These are phyloP conservation scores for Kazachstania taianensis DNA, from an alignment of 805 yeast genomes.

Conservation along the genomic window DNA sequence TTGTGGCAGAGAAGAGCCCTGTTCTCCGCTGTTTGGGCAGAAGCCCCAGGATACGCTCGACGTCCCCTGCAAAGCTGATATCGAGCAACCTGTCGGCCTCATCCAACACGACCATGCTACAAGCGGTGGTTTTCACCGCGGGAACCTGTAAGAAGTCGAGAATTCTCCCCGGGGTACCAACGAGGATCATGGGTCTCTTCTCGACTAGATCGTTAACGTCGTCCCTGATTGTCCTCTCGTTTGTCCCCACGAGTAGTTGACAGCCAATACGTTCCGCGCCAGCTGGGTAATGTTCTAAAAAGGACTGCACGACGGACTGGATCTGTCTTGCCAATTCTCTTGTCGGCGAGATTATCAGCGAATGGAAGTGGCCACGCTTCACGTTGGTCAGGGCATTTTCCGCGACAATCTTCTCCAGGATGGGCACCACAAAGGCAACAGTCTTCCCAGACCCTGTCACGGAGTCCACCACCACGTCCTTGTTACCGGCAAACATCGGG, in stretches of 20 bases:
- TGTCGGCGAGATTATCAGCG: constrained; percentile 59
- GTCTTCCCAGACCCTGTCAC: constrained; percentile 99
- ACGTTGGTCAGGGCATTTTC: constrained; percentile 28
- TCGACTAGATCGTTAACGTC: constrained; percentile 53
- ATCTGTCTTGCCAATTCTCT: constrained; percentile 66
- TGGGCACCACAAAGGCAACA: constrained; percentile 77
- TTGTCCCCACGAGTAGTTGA: constrained; percentile 47
- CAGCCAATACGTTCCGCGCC: constrained; percentile 35
- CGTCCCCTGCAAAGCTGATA: constrained; percentile 59
- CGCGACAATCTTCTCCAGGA: constrained; percentile 51
- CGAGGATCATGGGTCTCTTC: constrained; percentile 57
- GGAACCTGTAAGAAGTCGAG: constrained; percentile 57
- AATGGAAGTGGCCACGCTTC: constrained; percentile 58
- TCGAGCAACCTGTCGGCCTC: constrained; percentile 90
- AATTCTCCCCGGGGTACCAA: constrained; percentile 90
- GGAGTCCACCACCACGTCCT: constrained; percentile 94
- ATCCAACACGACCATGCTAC: constrained; percentile 73
- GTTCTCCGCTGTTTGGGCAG: constrained; percentile 89
- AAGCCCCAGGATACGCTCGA: constrained; percentile 51
- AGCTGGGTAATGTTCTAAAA: constrained; percentile 51
- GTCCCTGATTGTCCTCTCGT: constrained; percentile 52
- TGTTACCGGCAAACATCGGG: constrained; percentile 71
- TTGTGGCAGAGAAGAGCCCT: constrained; percentile 90
- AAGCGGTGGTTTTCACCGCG: constrained; percentile 47
- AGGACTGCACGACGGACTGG: constrained; percentile 47